Conservation (phyloP, 768 basidiomycete species). For the Termitomyces bulborhizus region DNA sequence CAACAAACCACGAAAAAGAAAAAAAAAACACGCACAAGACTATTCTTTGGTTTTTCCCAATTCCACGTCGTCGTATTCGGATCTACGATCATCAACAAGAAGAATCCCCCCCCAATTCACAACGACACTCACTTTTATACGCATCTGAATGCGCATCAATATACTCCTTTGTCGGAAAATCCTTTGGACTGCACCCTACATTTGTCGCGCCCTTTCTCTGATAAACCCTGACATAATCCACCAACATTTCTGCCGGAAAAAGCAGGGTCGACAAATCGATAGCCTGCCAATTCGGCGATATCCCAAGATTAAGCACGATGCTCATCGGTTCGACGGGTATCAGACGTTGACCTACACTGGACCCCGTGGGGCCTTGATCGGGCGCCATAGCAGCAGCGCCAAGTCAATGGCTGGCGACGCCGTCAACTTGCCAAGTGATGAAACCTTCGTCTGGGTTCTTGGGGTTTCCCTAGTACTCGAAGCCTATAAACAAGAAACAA, state of each 20-base stretch:
- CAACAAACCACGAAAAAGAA: too few relatives aligned
- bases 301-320: constrained; percentile 58
- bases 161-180: constrained; percentile 62
- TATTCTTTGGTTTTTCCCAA: constrained; percentile 35
- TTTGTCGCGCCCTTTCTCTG: constrained; percentile 54
- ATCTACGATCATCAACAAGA: constrained; percentile 21
- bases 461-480: constrained; percentile 71
- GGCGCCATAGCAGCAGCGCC: constrained; percentile 45
- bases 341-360: constrained; percentile 52
- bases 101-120: too few relatives aligned
- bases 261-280: constrained; percentile 47
- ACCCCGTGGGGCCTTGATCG: constrained; percentile 30
- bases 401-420: constrained; percentile 41
- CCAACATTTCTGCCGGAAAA: constrained; percentile 64
- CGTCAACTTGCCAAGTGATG: constrained; percentile 73
- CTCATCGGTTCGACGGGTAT: constrained; percentile 55
- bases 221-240: constrained; percentile 83
- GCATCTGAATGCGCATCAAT: constrained; percentile 49
- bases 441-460: constrained; percentile 47
- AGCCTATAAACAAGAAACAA: constrained; percentile 32
- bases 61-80: constrained; percentile 37
- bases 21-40: constrained; percentile 12
- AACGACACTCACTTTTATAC: background rate
- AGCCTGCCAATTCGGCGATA: constrained; percentile 64
- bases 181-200: constrained; percentile 59